These are phyloP conservation scores for Hippophae gyantsensis DNA, from an alignment of 306 rosid genomes.

Conservation along the genomic window DNA sequence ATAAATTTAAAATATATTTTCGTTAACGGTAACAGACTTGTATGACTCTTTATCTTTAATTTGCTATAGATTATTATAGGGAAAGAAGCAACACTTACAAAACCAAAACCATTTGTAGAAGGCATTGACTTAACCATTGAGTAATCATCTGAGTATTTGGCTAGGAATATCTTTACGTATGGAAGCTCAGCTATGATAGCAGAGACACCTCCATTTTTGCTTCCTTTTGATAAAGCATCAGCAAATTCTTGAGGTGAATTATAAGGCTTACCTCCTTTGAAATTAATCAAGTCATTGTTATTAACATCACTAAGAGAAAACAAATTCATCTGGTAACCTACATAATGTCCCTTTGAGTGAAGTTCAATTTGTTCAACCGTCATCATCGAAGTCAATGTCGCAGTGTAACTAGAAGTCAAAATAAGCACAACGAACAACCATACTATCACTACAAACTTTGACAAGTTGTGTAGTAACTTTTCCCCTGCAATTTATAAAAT, in stretches of 20 bases:
- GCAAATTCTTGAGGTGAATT: not conserved
- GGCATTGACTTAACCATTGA: conserved; percentile 5
- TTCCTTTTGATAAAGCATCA: conserved; percentile 13
- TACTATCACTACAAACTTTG: no score
- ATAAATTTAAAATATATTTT: no score
- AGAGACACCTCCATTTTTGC: conserved; percentile 3
- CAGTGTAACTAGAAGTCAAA: no score
- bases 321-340: not conserved
- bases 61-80: no score
- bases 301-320: not conserved
- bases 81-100: conserved; percentile 1
- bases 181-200: conserved; percentile 13
- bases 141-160: not conserved
- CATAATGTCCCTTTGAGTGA: not conserved
- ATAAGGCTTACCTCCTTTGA: not conserved
- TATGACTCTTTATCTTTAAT: no score
- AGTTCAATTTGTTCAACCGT: not conserved
- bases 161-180: conserved; percentile 14
- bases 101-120: conserved; percentile 11
- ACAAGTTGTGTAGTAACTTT: no score
- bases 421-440: no score
- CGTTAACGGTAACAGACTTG: no score
- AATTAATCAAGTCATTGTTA: not conserved
- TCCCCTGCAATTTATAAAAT: no score
- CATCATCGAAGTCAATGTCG: not conserved